Evolutionary conservation across 169 alveolate genomes (phyloP), one percentile per base, ranked within the genome.

Genomic region (Plasmodium adleri): DNA sequence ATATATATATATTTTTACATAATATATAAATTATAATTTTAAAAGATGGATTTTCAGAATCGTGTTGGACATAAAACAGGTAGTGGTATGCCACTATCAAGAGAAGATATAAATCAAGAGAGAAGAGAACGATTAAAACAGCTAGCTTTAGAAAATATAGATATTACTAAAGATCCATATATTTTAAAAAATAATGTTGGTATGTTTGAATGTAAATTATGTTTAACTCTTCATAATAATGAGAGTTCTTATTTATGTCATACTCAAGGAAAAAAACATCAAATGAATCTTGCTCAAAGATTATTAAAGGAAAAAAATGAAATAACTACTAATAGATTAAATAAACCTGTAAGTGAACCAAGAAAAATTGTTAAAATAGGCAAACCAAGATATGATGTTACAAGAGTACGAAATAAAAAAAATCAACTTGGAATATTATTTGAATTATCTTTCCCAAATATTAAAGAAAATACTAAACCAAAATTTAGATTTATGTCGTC

Each of bases 1-100:
- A 32, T 32, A 32, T 32, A 32, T 5, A 32, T 32, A 32, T 32
- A 32, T 8, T 5, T 32, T 5, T 32, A 32, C 45, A 32, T 32
- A 32, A 32, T 32, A 32, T 32, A 32, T 32, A 32, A 32, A 32
- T 5, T 32, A 32, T 32, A 32, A 32, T 32, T 32, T 32, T 32
- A 32, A 32, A 95, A 89, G 94, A 98, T 98, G 97, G 99, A 98
- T 95, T 96, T 94, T 93, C 98, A 98, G 95, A 96, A 98, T 90
- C 95, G 99, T 73, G 99, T 98, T 52, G 99, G 99, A 22, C 99
- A 97, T 58, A 97, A 98, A 94, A 97, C 99, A 28, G 99, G 99
- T 68, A 96, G 98, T 62, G 99, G 99, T 47, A 99, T 99, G 56
- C 98, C 99, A 72, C 99, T 99, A 72, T 95, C 99, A 28, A 94